These are phyloP conservation scores for Leccinum colubrinum DNA, from an alignment of 1,284 basidiomycete species.

Conservation along the genomic window DNA sequence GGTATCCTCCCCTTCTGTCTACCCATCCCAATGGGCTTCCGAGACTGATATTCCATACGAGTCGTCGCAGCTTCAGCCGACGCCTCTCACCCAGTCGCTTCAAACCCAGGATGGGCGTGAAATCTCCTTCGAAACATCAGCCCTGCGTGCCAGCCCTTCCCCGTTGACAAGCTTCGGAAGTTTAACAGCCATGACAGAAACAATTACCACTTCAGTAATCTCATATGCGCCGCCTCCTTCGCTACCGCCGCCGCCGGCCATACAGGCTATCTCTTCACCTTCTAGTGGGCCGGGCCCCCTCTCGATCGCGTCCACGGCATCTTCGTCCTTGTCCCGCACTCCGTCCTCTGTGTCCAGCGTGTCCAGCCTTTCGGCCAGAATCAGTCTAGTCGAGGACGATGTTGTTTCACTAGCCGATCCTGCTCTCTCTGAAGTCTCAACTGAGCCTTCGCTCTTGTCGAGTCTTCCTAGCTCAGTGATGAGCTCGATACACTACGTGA, in stretches of 20 bases:
- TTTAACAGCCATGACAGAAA: slow-evolving; percentile 37
- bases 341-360: slow-evolving; percentile 34
- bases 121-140: slow-evolving; percentile 59
- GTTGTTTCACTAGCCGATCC: slow-evolving; percentile 30
- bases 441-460: slow-evolving; percentile 57
- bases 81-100: slow-evolving; percentile 59
- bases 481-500: slow-evolving; percentile 33
- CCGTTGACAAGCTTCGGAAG: slow-evolving; percentile 36
- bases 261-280: slow-evolving; percentile 21
- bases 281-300: slow-evolving; percentile 30
- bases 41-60: slow-evolving; percentile 68
- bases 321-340: slow-evolving; percentile 40
- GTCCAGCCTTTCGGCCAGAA: slow-evolving; percentile 38
- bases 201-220: slow-evolving; percentile 30
- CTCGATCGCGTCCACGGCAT: slow-evolving; percentile 25
- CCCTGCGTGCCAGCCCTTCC: slow-evolving; percentile 49
- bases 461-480: slow-evolving; percentile 24
- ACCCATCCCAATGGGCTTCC: slow-evolving; percentile 44
- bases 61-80: slow-evolving; percentile 63
- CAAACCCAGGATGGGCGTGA: slow-evolving; percentile 58
- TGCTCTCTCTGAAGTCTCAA: slow-evolving; percentile 36
- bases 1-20: slow-evolving; percentile 20
- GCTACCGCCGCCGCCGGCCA: background rate
- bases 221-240: slow-evolving; percentile 1
- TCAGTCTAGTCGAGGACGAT: slow-evolving; percentile 32